These are phyloP conservation scores for Arabidopsis suecica DNA, from an alignment of 345 rosid species.

Conservation along the genomic window DNA sequence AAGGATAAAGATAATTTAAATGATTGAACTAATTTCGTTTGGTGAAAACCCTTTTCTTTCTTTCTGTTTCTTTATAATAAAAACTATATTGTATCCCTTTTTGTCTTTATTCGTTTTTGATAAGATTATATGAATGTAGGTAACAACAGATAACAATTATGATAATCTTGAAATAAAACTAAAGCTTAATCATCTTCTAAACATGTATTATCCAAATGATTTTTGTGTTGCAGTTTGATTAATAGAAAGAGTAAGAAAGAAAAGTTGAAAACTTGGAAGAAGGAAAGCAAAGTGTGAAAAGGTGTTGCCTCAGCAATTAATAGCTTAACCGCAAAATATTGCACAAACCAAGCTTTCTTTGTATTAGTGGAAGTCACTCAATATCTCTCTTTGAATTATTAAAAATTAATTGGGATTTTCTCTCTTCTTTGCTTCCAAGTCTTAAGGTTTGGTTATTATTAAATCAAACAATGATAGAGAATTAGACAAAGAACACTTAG, in stretches of 20 bases:
- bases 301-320: conserved; percentile 47
- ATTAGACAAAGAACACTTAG: conserved; percentile 19
- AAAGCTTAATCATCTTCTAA: background rate
- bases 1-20: conserved; percentile 32
- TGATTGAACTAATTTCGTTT: conserved; percentile 44
- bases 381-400: conserved; percentile 41
- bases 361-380: conserved; percentile 66
- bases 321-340: conserved; percentile 85
- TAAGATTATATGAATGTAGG: conserved; percentile 40
- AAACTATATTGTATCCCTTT: conserved; percentile 17
- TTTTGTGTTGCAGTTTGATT: conserved; percentile 18
- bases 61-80: background rate
- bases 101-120: conserved; percentile 38
- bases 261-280: conserved; percentile 27
- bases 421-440: conserved; percentile 50
- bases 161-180: conserved; percentile 10
- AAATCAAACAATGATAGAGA: conserved; percentile 14
- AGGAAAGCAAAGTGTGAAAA: conserved; percentile 39
- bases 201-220: conserved; percentile 18
- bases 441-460: conserved; percentile 37
- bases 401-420: background rate
- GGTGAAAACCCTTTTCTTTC: conserved; percentile 36
- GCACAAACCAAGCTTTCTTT: conserved; percentile 52
- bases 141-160: conserved; percentile 34
- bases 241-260: conserved; percentile 28